These are phyloP conservation scores for Wickerhamiella cacticola DNA, from an alignment of 805 yeast species.

Conservation along the genomic window DNA sequence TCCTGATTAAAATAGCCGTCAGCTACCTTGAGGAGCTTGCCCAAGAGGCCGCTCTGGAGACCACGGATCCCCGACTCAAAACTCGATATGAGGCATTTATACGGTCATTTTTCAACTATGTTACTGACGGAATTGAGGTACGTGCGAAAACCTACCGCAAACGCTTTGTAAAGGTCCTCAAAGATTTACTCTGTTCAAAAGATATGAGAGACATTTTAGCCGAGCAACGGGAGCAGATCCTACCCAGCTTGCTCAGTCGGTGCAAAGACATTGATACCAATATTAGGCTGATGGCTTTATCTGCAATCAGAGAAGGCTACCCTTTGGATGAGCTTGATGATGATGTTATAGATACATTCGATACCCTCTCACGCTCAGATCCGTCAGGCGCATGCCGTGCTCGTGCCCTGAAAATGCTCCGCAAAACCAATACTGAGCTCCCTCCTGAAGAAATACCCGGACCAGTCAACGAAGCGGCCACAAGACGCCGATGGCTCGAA, in stretches of 20 bases:
- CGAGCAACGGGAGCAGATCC: not conserved
- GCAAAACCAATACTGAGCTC: not conserved
- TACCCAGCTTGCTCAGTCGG: not conserved
- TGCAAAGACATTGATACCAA: not conserved
- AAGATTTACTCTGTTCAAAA: not conserved
- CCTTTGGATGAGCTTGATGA: not conserved
- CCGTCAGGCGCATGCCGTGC: not conserved
- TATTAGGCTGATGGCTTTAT: not conserved
- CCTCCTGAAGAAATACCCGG: not conserved
- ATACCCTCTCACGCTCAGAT: not conserved
- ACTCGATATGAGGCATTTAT: not conserved
- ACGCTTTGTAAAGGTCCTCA: not conserved
- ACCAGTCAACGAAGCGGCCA: not conserved
- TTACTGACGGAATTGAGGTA: not conserved
- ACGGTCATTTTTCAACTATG: not conserved
- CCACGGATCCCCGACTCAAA: not conserved
- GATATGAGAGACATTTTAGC: not conserved
- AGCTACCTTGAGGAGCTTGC: not conserved
- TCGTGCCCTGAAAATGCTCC: not conserved
- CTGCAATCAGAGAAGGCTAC: not conserved
- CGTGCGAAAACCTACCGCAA: not conserved
- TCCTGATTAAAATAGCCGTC: not conserved
- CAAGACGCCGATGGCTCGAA: not conserved
- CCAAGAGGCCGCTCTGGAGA: not conserved
- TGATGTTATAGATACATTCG: not conserved